These are phyloP conservation scores for Acacia confusa DNA, from an alignment of 306 rosid genomes.

Conservation along the genomic window DNA sequence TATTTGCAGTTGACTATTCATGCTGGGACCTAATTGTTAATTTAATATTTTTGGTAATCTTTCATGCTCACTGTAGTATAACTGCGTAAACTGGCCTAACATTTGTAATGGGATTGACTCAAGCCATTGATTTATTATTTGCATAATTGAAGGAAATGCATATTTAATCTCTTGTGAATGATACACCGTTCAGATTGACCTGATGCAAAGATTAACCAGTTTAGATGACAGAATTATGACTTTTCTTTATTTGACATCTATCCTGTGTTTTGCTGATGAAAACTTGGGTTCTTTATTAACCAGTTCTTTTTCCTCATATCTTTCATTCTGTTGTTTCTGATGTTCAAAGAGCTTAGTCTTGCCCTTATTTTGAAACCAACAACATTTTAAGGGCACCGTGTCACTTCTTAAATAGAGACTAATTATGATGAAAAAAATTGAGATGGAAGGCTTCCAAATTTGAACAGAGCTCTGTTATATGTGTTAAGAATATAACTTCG, in stretches of 20 bases:
- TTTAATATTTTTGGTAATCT: not conserved
- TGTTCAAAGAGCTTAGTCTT: not conserved
- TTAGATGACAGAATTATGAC: not conserved
- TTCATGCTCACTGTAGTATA: not conserved
- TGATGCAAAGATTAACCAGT: constrained; percentile 12
- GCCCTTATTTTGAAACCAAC: not conserved
- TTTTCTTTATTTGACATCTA: not conserved
- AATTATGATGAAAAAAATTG: not conserved
- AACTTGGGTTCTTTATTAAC: not conserved
- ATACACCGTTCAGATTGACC: not conserved
- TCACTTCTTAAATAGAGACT: not conserved
- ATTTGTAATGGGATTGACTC: constrained; percentile 1
- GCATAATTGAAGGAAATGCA: constrained; percentile 16
- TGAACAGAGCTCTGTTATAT: not conserved
- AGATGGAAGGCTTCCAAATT: not conserved
- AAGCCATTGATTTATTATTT: constrained; percentile 27
- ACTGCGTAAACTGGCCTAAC: not conserved
- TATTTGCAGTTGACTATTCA: not conserved
- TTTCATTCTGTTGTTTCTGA: not conserved
- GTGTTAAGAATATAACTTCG: not conserved
- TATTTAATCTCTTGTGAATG: constrained; percentile 20
- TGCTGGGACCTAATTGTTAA: not conserved
- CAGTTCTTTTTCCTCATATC: not conserved
- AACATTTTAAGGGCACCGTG: not conserved
- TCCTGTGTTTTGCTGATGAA: not conserved